Base-by-base conservation (phyloP, 2,329 filamentous ascomycete genomes). In the Ceratocystis harringtonii region DNA sequence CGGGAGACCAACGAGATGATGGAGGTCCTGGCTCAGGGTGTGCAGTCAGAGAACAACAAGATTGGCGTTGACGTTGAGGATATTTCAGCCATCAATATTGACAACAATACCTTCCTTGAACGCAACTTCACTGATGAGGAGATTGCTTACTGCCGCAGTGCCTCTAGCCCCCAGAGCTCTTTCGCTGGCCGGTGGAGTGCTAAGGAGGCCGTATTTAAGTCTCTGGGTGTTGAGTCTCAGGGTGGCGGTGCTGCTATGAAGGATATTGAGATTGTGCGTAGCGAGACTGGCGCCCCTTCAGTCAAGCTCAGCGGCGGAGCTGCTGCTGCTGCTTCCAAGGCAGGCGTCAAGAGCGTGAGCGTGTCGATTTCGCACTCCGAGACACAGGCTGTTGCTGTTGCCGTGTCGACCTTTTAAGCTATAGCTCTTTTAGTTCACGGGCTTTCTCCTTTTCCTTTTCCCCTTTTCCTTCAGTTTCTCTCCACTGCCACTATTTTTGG, bases 121-220 rank as follows among this genome's bases (percentile, higher is more conserved):
- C 88, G 94, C 71, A 99, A 99, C 78, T 99, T 99, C 76, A 97
- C 94, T 0, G 76, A 80, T 17, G 78, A 81, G 62, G 94, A 99
- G 78, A 88, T 92, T 71, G 81, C 83, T 36, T 97, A 99, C 79
- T 99, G 95, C 80, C 81, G 81, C 69, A 84, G 87, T 72, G 87
- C 90, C 17, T 78, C 90, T 5, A 87, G 83, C 73, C 89, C 91
- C 1, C 90, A 90, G 73, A 89, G 92, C 70, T 95, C 90, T 63
- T 99, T 96, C 76, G 90, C 92, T 4, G 94, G 94, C 62, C 86
- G 91, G 70, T 99, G 94, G 94, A 92, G 88, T 72, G 94, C 94
- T 44, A 99, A 99, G 80, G 94, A 99, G 78, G 94, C 94, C 32
- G 92, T 99, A 0, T 99, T 99, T 82, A 99, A 99, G 84, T 91